A percentile compares a stretch with the other conserved stretches of the same genome.
Conservation (phyloP, 1,139 yeast genomes). For the Wickerhamomyces sp. region DNA sequence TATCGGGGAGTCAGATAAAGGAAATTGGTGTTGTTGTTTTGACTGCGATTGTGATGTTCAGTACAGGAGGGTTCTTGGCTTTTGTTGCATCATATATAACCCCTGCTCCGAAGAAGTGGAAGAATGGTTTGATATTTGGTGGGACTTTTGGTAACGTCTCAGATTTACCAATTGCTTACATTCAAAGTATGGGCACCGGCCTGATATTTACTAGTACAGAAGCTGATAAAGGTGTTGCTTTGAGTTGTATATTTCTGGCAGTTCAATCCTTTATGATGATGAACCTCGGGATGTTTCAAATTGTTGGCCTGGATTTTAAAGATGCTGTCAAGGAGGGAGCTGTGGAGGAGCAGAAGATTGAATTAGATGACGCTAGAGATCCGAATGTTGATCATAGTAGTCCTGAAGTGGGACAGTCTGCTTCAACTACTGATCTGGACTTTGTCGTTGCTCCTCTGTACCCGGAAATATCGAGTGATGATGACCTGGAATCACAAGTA, state of each 20-base stretch:
- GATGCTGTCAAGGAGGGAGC: conserved; percentile 17
- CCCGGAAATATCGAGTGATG: background rate
- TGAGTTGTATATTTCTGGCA: conserved; percentile 71
- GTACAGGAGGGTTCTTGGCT: conserved; percentile 39
- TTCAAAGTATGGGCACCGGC: conserved; percentile 73
- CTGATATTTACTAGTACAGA: conserved; percentile 51
- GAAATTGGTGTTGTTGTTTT: conserved; percentile 70
- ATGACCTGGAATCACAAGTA: background rate
- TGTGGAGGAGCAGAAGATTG: background rate
- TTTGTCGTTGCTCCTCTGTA: conserved; percentile 3
- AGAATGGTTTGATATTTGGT: conserved; percentile 73
- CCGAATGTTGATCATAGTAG: background rate
- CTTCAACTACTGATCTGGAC: background rate
- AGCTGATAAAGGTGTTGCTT: conserved; percentile 77
- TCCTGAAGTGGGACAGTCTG: background rate
- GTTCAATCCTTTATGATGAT: conserved; percentile 67
- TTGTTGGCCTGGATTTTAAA: conserved; percentile 67
- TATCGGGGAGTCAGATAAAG: conserved; percentile 68
- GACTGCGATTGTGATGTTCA: conserved; percentile 57
- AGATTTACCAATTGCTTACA: conserved; percentile 85
- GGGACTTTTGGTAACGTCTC: conserved; percentile 73
- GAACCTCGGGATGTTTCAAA: conserved; percentile 68
- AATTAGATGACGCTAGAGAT: conserved; percentile 1
- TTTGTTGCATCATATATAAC: conserved; percentile 28
- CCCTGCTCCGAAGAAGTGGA: conserved; percentile 69